Percentiles rank a stretch among this genome's conserved stretches.
phyloP scores from a whole-genome alignment of 1,284 basidiomycete species.

The Pseudozyma sp. region DNA sequence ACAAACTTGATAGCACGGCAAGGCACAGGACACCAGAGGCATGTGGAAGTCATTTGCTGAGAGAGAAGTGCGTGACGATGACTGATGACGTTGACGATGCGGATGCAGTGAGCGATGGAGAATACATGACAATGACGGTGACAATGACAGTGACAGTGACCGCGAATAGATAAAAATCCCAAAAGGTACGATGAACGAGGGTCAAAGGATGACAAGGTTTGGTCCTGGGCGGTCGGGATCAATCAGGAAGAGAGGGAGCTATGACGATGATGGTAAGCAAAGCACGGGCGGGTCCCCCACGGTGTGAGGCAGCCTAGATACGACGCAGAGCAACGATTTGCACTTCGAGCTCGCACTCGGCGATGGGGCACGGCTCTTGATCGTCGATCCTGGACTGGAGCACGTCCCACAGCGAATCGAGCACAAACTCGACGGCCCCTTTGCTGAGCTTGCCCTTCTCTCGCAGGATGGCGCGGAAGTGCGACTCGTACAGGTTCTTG shows the following conservation, averaged over 20 bases:
- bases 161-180: constrained; percentile 15
- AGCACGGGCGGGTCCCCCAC: neutral
- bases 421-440: constrained; percentile 68
- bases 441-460: constrained; percentile 68
- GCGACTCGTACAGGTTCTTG: constrained; percentile 70
- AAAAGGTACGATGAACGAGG: constrained; percentile 9
- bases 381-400: constrained; percentile 55
- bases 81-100: constrained; percentile 2
- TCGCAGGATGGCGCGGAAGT: constrained; percentile 68
- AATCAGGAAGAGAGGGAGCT: too few species aligned
- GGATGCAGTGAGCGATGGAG: constrained; percentile 2
- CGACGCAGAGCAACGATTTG: constrained; percentile 67
- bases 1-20: too few species aligned
- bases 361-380: constrained; percentile 35
- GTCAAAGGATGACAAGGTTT: neutral
- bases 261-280: neutral
- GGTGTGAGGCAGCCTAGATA: constrained; percentile 11
- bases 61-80: neutral
- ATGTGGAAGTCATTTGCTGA: neutral
- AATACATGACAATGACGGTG: constrained; percentile 14
- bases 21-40: neutral
- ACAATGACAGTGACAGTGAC: constrained; percentile 13
- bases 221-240: neutral
- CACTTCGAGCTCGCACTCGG: constrained; percentile 69
- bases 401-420: constrained; percentile 70